Evolutionary conservation across 805 yeast genomes (phyloP).

Genomic region (Clavispora santaluciae): DNA sequence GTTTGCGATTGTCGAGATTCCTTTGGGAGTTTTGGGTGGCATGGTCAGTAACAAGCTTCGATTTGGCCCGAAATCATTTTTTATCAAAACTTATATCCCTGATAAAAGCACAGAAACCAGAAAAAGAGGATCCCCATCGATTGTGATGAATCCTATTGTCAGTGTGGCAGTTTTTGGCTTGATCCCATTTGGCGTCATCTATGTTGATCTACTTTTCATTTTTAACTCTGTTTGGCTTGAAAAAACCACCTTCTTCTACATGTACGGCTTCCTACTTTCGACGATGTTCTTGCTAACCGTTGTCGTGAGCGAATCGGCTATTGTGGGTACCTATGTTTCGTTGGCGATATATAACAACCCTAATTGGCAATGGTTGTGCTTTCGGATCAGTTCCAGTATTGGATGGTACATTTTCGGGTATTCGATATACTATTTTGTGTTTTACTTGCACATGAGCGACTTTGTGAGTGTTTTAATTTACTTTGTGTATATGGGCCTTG

Average conservation of each 20-base stretch:
- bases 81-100: conserved; percentile 8
- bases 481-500: conserved; percentile 65
- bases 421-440: conserved; percentile 60
- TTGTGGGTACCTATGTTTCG: conserved; percentile 62
- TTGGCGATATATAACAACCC: conserved; percentile 50
- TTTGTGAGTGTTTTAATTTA: conserved; percentile 64
- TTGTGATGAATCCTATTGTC: conserved; percentile 19
- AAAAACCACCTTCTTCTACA: conserved; percentile 70
- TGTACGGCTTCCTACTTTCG: conserved; percentile 70
- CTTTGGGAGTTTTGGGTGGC: conserved; percentile 75
- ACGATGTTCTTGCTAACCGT: conserved; percentile 56
- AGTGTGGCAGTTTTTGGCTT: conserved; percentile 54
- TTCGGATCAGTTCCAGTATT: conserved; percentile 61
- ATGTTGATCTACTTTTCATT: conserved; percentile 68
- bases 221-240: conserved; percentile 78
- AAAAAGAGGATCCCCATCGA: conserved; percentile 8
- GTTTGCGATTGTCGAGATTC: conserved; percentile 65
- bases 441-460: conserved; percentile 57
- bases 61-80: conserved; percentile 20
- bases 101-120: conserved; percentile 1
- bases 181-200: conserved; percentile 76
- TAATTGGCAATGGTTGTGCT: conserved; percentile 83
- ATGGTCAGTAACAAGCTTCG: conserved; percentile 37
- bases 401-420: conserved; percentile 68
- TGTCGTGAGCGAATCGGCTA: conserved; percentile 65